phyloP scores from a whole-genome alignment of 2,329 filamentous ascomycete genomes.

The Epichloe scottii region DNA sequence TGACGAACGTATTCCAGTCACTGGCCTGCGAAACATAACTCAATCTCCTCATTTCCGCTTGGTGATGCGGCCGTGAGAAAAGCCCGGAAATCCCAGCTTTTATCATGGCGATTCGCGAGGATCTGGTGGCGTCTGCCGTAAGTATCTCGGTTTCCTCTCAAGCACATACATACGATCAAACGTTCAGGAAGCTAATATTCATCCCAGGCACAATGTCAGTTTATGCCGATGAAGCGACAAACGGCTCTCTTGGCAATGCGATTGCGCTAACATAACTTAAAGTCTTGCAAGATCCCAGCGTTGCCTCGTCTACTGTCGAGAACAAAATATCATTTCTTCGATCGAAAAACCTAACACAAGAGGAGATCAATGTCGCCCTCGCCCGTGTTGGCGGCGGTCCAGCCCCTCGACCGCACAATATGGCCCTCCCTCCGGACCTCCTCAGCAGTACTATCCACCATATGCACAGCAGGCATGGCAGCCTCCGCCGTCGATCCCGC shows the following conservation, averaged over 20 bases:
- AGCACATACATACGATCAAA: not conserved
- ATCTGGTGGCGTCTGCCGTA: constrained; percentile 75
- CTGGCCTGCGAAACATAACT: not conserved
- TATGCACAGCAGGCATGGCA: constrained; percentile 46
- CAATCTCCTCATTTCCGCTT: constrained; percentile 5
- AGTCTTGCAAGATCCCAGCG: constrained; percentile 92
- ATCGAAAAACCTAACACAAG: constrained; percentile 92
- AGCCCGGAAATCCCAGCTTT: constrained; percentile 1
- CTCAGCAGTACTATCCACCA: constrained; percentile 33
- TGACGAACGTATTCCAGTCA: not conserved
- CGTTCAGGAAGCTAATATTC: not conserved
- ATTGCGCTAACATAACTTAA: not conserved
- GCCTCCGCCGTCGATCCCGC: constrained; percentile 48
- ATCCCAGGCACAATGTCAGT: constrained; percentile 31
- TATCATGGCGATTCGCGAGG: constrained; percentile 80
- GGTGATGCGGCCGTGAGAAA: constrained; percentile 14
- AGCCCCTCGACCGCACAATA: constrained; percentile 27
- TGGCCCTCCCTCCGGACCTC: constrained; percentile 29
- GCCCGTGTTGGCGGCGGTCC: constrained; percentile 56
- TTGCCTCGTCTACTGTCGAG: constrained; percentile 79
- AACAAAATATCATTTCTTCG: constrained; percentile 87
- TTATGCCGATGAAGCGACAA: not conserved
- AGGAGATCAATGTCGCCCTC: constrained; percentile 81
- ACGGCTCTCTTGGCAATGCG: not conserved
- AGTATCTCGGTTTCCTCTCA: constrained; percentile 10